phyloP scores from a whole-genome alignment of 179 eudicot species.

The Camellia oleifera region DNA sequence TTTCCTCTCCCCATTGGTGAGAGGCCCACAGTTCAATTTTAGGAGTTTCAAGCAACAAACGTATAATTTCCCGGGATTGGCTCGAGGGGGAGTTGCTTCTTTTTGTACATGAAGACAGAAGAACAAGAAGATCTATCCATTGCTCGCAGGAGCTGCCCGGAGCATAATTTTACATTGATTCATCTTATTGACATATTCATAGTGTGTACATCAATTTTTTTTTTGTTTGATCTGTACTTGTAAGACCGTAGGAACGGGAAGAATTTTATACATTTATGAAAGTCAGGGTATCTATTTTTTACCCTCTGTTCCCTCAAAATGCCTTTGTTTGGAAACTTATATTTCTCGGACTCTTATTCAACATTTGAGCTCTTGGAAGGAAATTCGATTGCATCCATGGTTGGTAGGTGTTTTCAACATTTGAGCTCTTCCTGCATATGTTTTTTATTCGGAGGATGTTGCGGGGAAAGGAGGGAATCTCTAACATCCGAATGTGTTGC shows the following conservation, averaged over 20 bases:
- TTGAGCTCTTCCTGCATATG: too few species aligned
- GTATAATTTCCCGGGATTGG: constrained; percentile 29
- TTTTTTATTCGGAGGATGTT: too few species aligned
- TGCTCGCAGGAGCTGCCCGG: constrained; percentile 24
- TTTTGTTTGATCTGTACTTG: not conserved
- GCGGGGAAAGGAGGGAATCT: too few species aligned
- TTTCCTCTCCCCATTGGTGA: constrained; percentile 37
- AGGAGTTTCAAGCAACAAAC: constrained; percentile 27
- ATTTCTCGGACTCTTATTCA: not conserved
- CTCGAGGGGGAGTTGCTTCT: constrained; percentile 24
- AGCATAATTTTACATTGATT: constrained; percentile 24
- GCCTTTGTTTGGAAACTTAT: not conserved
- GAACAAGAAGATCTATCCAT: constrained; percentile 7
- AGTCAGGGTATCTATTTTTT: constrained; percentile 12
- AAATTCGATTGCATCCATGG: not conserved
- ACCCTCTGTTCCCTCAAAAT: not conserved
- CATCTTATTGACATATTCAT: constrained; percentile 3
- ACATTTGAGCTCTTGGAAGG: not conserved
- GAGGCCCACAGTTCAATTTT: constrained; percentile 32
- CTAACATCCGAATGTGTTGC: too few species aligned
- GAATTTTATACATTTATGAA: not conserved
- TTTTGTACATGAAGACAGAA: constrained; percentile 30
- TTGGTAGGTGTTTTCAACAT: not conserved
- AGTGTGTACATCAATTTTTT: constrained; percentile 19
- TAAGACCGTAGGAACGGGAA: constrained; percentile 9